These are phyloP conservation scores for Fragilaria radians DNA, from an alignment of 108 stramenopile genomes.

Conservation along the genomic window DNA sequence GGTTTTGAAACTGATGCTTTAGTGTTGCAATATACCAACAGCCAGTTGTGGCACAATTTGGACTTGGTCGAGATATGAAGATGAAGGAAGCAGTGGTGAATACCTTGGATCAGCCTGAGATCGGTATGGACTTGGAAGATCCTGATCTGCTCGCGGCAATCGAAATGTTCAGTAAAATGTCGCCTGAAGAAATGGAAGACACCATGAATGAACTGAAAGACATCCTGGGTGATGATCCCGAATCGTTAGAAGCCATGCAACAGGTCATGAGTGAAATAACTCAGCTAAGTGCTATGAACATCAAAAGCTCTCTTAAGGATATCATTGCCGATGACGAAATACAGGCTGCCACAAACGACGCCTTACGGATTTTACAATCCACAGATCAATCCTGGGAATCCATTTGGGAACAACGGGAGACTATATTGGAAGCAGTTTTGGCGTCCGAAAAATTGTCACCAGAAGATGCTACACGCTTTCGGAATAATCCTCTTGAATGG, in stretches of 20 bases:
- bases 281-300: not conserved
- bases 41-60: not conserved
- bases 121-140: slow-evolving; percentile 13
- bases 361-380: slow-evolving; percentile 4
- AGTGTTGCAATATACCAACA: too few relatives aligned
- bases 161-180: slow-evolving; percentile 25
- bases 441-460: slow-evolving; percentile 7
- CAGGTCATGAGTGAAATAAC: slow-evolving; percentile 13
- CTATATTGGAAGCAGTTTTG: slow-evolving; percentile 19
- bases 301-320: slow-evolving; percentile 10
- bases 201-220: slow-evolving; percentile 16
- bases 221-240: slow-evolving; percentile 20
- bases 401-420: slow-evolving; percentile 14
- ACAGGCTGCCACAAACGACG: slow-evolving; percentile 10
- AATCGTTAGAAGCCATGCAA: slow-evolving; percentile 7
- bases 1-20: too few relatives aligned
- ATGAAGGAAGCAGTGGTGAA: not conserved
- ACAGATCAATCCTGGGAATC: slow-evolving; percentile 8
- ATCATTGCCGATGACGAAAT: slow-evolving; percentile 18
- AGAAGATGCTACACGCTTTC: slow-evolving; percentile 11
- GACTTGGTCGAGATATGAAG: not conserved
- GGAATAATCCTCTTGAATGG: slow-evolving; percentile 17
- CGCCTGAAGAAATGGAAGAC: slow-evolving; percentile 27
- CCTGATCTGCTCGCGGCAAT: slow-evolving; percentile 18
- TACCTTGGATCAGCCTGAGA: not conserved